Evolutionary conservation across 2,329 filamentous ascomycete species (phyloP).

Genomic region (Cytospora piceicola): DNA sequence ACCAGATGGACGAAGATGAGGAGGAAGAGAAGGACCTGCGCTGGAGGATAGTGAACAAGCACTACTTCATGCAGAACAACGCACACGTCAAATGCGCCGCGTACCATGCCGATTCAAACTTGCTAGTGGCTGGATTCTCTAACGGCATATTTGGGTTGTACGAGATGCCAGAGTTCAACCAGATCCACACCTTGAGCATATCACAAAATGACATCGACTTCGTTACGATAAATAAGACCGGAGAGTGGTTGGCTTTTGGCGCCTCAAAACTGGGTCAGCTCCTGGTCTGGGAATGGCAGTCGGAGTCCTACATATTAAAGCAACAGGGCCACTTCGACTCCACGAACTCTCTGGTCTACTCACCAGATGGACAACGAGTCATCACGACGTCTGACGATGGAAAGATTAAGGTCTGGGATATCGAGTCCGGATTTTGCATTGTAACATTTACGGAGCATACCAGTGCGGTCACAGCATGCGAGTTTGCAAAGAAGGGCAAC

Average conservation of each 20-base stretch:
- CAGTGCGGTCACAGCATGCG: constrained; percentile 89
- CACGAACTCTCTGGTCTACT: constrained; percentile 91
- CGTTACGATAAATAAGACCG: constrained; percentile 89
- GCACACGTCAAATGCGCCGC: constrained; percentile 87
- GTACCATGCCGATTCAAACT: constrained; percentile 82
- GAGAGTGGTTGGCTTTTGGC: constrained; percentile 96
- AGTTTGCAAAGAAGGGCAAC: constrained; percentile 93
- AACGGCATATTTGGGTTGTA: constrained; percentile 93
- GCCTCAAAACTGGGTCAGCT: constrained; percentile 93
- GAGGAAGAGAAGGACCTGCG: constrained; percentile 68
- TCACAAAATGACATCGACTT: constrained; percentile 97
- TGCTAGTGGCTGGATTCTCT: constrained; percentile 96
- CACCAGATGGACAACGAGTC: constrained; percentile 89
- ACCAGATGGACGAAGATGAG: constrained; percentile 63
- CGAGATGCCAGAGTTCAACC: constrained; percentile 93
- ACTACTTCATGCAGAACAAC: constrained; percentile 93
- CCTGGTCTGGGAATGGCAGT: constrained; percentile 99
- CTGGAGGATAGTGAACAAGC: constrained; percentile 88
- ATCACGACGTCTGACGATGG: constrained; percentile 95
- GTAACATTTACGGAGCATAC: constrained; percentile 98
- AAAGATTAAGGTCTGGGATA: constrained; percentile 98
- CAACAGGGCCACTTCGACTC: constrained; percentile 97
- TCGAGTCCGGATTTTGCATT: constrained; percentile 94
- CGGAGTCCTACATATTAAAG: constrained; percentile 97
- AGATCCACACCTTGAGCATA: constrained; percentile 90